These are phyloP conservation scores for Paecilomyces fulvus DNA, from an alignment of 2,329 filamentous ascomycete genomes.

Conservation along the genomic window DNA sequence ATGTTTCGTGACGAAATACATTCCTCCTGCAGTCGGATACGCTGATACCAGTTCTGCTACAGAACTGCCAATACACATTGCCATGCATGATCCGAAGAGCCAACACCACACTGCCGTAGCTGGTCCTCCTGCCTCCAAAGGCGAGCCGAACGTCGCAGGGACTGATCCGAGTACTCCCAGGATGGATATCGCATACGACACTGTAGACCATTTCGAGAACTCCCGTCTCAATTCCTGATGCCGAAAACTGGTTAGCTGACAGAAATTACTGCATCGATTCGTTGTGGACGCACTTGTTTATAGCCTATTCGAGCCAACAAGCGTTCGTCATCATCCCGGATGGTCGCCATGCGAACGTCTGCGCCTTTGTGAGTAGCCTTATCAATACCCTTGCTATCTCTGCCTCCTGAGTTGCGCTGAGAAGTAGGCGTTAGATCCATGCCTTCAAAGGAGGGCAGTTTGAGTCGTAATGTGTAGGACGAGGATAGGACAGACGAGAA, in stretches of 20 bases:
- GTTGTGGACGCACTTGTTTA: conserved; percentile 43
- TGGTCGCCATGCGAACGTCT: conserved; percentile 27
- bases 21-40: conserved; percentile 58
- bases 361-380: conserved; percentile 1
- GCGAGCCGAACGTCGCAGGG: conserved; percentile 53
- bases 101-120: conserved; percentile 59
- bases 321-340: conserved; percentile 51
- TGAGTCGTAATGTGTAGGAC: neutral
- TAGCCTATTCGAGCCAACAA: conserved; percentile 55
- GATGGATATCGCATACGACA: conserved; percentile 59
- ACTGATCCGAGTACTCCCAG: conserved; percentile 58
- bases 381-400: neutral
- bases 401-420: conserved; percentile 3
- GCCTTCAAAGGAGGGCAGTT: neutral
- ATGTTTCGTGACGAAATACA: conserved; percentile 61
- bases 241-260: neutral
- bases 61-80: conserved; percentile 55
- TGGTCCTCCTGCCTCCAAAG: conserved; percentile 51
- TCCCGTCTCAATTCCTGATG: conserved; percentile 54
- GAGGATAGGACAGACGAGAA: neutral
- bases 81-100: conserved; percentile 56
- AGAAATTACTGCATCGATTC: neutral
- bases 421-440: conserved; percentile 8
- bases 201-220: conserved; percentile 59
- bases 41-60: conserved; percentile 59